These are phyloP conservation scores for Kodamaea fukazawae DNA, from an alignment of 805 yeast genomes.

Conservation along the genomic window DNA sequence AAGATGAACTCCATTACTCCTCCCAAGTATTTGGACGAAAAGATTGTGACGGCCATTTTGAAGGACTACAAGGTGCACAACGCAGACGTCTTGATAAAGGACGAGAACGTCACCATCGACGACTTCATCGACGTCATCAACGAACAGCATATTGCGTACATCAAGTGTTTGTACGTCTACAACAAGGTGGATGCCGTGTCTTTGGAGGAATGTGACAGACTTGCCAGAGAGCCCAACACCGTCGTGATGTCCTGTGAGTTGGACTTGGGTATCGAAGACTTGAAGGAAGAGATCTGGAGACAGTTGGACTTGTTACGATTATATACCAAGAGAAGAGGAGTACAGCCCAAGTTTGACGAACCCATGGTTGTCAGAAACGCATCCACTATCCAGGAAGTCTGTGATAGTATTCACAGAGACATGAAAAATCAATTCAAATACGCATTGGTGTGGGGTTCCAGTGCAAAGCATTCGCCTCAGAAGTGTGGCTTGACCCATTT, in stretches of 20 bases:
- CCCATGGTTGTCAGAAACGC: conserved; percentile 87
- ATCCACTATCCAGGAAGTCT: conserved; percentile 79
- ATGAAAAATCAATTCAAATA: conserved; percentile 89
- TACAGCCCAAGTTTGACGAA: conserved; percentile 74
- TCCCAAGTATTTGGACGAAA: conserved; percentile 78
- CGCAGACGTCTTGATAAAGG: conserved; percentile 89
- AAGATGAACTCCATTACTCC: conserved; percentile 79
- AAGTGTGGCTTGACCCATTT: conserved; percentile 87
- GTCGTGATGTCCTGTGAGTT: conserved; percentile 91
- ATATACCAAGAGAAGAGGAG: conserved; percentile 86
- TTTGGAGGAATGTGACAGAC: conserved; percentile 86
- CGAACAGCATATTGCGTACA: conserved; percentile 81
- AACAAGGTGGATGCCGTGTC: conserved; percentile 96
- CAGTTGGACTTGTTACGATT: conserved; percentile 75
- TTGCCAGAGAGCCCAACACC: conserved; percentile 90
- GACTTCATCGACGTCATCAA: conserved; percentile 89
- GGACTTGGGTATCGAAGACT: conserved; percentile 82
- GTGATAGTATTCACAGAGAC: conserved; percentile 90
- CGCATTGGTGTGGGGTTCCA: conserved; percentile 95
- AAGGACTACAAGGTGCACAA: conserved; percentile 88
- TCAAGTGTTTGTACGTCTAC: conserved; percentile 89
- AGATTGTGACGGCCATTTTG: conserved; percentile 68
- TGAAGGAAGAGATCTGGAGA: conserved; percentile 91
- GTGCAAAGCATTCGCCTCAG: conserved; percentile 94
- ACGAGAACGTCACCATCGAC: conserved; percentile 85